Evolutionary conservation across 2,329 filamentous ascomycete genomes (phyloP).

Genomic region (Talaromyces pinophilus): DNA sequence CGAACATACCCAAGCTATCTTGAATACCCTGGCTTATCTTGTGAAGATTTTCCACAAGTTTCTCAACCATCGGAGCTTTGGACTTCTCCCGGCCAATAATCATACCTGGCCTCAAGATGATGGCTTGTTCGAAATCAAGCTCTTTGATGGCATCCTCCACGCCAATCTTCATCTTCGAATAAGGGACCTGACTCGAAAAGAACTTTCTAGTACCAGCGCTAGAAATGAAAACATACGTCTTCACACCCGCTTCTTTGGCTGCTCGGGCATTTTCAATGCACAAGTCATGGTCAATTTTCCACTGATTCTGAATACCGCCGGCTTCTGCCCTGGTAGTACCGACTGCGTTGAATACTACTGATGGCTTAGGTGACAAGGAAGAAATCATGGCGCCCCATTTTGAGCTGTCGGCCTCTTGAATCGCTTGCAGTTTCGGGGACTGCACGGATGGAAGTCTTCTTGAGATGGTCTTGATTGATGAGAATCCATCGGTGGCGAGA

Average conservation of each 20-base stretch:
- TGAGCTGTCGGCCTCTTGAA: not conserved
- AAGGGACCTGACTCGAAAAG: not conserved
- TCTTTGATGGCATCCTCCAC: conserved; percentile 13
- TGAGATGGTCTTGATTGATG: conserved; percentile 11
- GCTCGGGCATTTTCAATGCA: conserved; percentile 30
- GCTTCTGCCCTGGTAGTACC: conserved; percentile 8
- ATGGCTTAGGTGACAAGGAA: conserved; percentile 7
- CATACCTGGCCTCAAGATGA: conserved; percentile 8
- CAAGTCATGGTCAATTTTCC: conserved; percentile 15
- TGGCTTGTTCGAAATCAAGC: conserved; percentile 12
- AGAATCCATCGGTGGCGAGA: conserved; percentile 3
- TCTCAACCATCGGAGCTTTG: conserved; percentile 9
- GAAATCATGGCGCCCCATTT: conserved; percentile 11
- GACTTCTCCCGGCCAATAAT: conserved; percentile 10
- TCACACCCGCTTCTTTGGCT: conserved; percentile 46
- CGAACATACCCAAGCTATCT: conserved; percentile 6
- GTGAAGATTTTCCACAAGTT: conserved; percentile 2
- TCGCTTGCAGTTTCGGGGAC: conserved; percentile 1
- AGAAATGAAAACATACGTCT: conserved; percentile 55
- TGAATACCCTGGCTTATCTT: conserved; percentile 9
- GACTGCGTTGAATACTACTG: conserved; percentile 4
- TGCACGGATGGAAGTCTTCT: conserved; percentile 10
- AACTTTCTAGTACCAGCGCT: not conserved
- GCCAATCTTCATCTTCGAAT: conserved; percentile 13
- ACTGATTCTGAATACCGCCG: conserved; percentile 11